Evolutionary conservation across 1,139 yeast genomes (phyloP), one percentile per base, ranked within the genome.

Genomic region (Barnettozyma hawaiiensis): DNA sequence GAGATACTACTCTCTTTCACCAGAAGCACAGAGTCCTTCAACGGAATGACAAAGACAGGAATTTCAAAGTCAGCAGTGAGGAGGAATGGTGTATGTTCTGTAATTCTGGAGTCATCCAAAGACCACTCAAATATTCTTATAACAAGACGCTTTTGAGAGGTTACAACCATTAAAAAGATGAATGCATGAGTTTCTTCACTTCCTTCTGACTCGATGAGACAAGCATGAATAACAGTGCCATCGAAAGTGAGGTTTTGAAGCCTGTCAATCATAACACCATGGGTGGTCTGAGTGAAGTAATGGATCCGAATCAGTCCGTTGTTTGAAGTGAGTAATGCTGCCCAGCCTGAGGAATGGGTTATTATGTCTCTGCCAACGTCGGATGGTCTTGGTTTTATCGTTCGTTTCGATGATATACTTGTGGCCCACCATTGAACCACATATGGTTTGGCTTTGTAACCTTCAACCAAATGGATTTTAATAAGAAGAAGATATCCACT

Each of bases 351-450:
- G 1, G 53, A 33, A 45, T 71, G 74, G 0, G 74, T 56, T 3
- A 55, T 37, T 19, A 73, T 49, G 2, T 59, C 49, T 41, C 52
- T 55, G 1, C 78, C 78, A 3, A 71, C 58, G 6, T 69, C 59
- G 7, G 56, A 58, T 16, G 65, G 44, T 9, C 15, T 46, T 1
- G 70, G 67, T 10, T 7, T 21, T 14, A 23, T 7, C 41, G 28
- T 10, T 38, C 38, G 9, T 44, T 16, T 44, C 37, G 28, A 46
- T 45, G 15, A 47, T 40, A 23, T 28, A 52, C 57, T 3, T 54
- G 60, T 7, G 43, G 65, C 69, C 78, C 78, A 74, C 78, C 78
- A 73, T 50, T 74, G 79, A 0, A 73, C 72, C 12, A 71, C 68
- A 48, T 66, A 71, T 2, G 78, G 78, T 39, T 65, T 69, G 41